Percentiles rank a stretch among this genome's conserved stretches.
Evolutionary conservation across 805 yeast genomes (phyloP).

Genomic region (Zygoascus tannicola): DNA sequence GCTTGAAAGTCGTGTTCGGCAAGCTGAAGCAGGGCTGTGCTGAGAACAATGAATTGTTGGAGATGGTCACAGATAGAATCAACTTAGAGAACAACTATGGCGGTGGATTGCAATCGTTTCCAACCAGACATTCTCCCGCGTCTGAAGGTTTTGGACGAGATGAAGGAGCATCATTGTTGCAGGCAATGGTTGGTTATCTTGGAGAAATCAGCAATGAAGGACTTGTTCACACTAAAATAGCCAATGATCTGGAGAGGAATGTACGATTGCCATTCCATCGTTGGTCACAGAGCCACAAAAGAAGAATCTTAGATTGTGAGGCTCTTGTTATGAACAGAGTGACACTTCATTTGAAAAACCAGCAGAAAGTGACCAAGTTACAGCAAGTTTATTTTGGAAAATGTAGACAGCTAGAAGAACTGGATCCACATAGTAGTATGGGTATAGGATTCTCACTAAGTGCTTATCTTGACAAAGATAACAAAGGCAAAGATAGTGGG

Average conservation of each 20-base stretch:
- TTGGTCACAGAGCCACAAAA: constrained; percentile 64
- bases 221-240: constrained; percentile 44
- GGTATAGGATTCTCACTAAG: not conserved
- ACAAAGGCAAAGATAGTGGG: not conserved
- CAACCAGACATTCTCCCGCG: constrained; percentile 30
- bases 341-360: constrained; percentile 38
- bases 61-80: constrained; percentile 52
- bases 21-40: constrained; percentile 42
- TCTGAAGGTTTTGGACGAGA: constrained; percentile 36
- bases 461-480: not conserved
- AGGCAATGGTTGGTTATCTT: constrained; percentile 45
- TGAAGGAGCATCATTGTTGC: constrained; percentile 51
- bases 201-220: constrained; percentile 48
- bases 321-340: constrained; percentile 39
- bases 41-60: constrained; percentile 59
- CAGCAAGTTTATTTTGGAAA: constrained; percentile 59
- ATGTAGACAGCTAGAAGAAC: constrained; percentile 58
- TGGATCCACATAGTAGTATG: not conserved
- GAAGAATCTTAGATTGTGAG: constrained; percentile 50
- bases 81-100: constrained; percentile 62
- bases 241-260: constrained; percentile 44
- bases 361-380: constrained; percentile 37
- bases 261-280: constrained; percentile 58
- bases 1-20: constrained; percentile 27
- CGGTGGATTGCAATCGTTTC: constrained; percentile 37